phyloP scores from a whole-genome alignment of 768 basidiomycete genomes.

The Boletales sp. region DNA sequence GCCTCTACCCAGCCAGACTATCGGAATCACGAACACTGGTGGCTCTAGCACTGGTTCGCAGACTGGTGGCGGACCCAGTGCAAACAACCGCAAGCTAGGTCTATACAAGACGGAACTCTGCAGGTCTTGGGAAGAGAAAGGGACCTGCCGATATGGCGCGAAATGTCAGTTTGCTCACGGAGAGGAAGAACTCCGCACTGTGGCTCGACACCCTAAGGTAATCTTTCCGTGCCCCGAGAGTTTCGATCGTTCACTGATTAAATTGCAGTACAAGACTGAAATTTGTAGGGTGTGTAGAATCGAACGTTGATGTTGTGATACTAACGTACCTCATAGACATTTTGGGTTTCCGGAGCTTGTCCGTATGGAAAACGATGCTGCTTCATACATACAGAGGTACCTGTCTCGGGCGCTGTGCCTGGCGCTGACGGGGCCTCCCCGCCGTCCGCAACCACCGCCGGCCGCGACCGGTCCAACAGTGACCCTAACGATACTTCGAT shows the following conservation, averaged over 20 bases:
- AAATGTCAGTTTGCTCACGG: conserved; percentile 96
- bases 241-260: conserved; percentile 14
- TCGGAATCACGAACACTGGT: conserved; percentile 42
- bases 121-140: conserved; percentile 92
- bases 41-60: conserved; percentile 24
- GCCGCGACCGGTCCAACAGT: conserved; percentile 72
- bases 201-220: conserved; percentile 89
- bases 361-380: conserved; percentile 92
- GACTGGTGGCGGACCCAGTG: conserved; percentile 66
- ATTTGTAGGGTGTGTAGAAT: conserved; percentile 71
- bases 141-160: conserved; percentile 75
- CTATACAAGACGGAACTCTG: conserved; percentile 91
- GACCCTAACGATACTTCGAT: conserved; percentile 71
- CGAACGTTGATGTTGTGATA: neutral
- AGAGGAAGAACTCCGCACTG: conserved; percentile 79
- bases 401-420: conserved; percentile 55
- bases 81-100: conserved; percentile 88
- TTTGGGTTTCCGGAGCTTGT: conserved; percentile 92
- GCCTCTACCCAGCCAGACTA: conserved; percentile 40
- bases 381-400: conserved; percentile 89
- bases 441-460: conserved; percentile 47
- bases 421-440: conserved; percentile 53
- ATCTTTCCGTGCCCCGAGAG: conserved; percentile 11
- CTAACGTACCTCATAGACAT: conserved; percentile 51
- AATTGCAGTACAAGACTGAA: conserved; percentile 82